Evolutionary conservation across 2,329 filamentous ascomycete species (phyloP).

Genomic region (Colletotrichum tamarilloi): DNA sequence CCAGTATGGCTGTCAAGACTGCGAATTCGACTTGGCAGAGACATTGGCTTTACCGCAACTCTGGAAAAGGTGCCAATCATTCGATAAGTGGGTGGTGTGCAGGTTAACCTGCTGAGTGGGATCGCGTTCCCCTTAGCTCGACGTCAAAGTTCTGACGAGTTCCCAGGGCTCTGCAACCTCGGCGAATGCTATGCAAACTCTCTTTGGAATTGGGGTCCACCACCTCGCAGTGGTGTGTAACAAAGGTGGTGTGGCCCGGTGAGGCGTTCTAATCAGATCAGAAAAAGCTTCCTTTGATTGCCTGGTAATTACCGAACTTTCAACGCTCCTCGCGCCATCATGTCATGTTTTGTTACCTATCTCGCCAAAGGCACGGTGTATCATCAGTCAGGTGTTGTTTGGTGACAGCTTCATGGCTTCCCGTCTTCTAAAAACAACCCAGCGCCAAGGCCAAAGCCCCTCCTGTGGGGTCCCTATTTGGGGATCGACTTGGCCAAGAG

Average conservation of each 20-base stretch:
- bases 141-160: not conserved
- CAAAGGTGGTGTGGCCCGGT: not conserved
- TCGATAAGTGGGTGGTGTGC: not conserved
- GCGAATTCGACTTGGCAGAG: slow-evolving; percentile 6
- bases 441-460: not conserved
- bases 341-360: not conserved
- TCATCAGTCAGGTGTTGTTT: not conserved
- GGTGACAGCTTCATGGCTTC: not conserved
- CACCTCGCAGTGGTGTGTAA: not conserved
- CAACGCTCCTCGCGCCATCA: not conserved
- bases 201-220: slow-evolving; percentile 2
- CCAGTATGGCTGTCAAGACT: not conserved
- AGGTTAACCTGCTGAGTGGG: not conserved
- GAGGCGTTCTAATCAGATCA: not conserved
- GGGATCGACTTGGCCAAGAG: slow-evolving; percentile 14
- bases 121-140: not conserved
- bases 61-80: not conserved
- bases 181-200: slow-evolving; percentile 1
- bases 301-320: not conserved
- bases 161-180: not conserved
- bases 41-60: slow-evolving; percentile 5
- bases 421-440: slow-evolving; percentile 23
- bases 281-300: not conserved
- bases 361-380: not conserved
- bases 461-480: not conserved